Conservation (phyloP, 495 filamentous ascomycete species). For the Aspergillus conjunctus region DNA sequence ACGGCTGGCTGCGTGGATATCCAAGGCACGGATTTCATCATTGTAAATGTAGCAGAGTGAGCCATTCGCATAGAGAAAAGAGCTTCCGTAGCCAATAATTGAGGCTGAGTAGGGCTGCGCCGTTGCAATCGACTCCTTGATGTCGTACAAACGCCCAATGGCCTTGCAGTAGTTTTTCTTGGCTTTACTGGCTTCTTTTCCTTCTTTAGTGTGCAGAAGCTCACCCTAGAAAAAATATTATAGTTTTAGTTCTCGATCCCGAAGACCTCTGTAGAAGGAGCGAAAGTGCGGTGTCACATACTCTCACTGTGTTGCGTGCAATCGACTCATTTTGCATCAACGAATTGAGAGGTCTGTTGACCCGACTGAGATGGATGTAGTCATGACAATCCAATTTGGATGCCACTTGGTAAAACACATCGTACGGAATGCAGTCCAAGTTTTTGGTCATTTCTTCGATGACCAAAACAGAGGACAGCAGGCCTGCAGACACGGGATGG, state of each 20-base stretch:
- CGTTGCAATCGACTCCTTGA: constrained; percentile 62
- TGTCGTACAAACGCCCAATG: constrained; percentile 60
- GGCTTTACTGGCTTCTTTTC: constrained; percentile 46
- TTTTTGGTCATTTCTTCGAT: constrained; percentile 24
- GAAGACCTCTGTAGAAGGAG: constrained; percentile 1
- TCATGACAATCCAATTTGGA: constrained; percentile 47
- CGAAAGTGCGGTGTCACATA: constrained; percentile 33
- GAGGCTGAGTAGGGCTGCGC: constrained; percentile 64
- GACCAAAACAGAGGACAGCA: constrained; percentile 17
- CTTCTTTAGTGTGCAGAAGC: constrained; percentile 60
- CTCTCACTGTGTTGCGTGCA: constrained; percentile 61
- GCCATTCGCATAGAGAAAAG: constrained; percentile 65
- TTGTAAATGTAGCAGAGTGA: constrained; percentile 62
- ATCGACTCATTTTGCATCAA: constrained; percentile 63
- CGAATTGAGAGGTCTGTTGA: constrained; percentile 55
- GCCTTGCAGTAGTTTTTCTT: constrained; percentile 56
- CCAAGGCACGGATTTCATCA: constrained; percentile 62
- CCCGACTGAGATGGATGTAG: constrained; percentile 46
- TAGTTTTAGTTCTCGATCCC: constrained; percentile 7
- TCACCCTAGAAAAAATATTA: constrained; percentile 47
- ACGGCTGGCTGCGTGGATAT: constrained; percentile 55
- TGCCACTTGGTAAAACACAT: constrained; percentile 62
- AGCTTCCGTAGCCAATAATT: constrained; percentile 59
- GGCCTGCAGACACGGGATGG: constrained; percentile 13
- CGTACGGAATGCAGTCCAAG: constrained; percentile 58